Evolutionary conservation across 805 yeast species (phyloP).

Genomic region (Kockiozyma suomiensis): DNA sequence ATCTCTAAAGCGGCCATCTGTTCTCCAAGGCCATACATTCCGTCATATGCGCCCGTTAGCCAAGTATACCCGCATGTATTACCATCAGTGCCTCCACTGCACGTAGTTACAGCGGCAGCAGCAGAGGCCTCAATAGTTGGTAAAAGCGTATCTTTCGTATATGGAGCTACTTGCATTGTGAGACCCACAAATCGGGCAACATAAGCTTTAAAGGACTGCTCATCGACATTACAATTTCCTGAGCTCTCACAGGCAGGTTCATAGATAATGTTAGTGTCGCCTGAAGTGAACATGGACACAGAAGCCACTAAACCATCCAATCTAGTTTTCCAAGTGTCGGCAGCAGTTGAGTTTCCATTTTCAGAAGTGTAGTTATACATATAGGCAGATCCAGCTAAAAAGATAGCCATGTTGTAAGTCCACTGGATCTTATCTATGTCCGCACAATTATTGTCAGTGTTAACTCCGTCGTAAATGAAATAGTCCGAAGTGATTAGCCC

Average conservation of each 20-base stretch:
- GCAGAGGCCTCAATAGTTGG: constrained; percentile 56
- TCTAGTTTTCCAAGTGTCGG: constrained; percentile 56
- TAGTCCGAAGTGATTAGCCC: constrained; percentile 46
- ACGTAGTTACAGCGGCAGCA: constrained; percentile 71
- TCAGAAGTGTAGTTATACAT: constrained; percentile 65
- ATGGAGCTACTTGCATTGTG: constrained; percentile 63
- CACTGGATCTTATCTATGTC: constrained; percentile 59
- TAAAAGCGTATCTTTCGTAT: constrained; percentile 52
- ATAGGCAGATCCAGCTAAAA: constrained; percentile 70
- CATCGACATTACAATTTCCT: constrained; percentile 66
- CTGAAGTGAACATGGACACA: constrained; percentile 51
- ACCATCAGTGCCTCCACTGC: constrained; percentile 79
- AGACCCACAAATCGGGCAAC: constrained; percentile 66
- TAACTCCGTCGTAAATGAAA: constrained; percentile 73
- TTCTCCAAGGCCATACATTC: constrained; percentile 76
- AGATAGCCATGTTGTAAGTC: constrained; percentile 74
- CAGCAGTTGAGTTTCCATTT: constrained; percentile 32
- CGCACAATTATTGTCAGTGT: constrained; percentile 52
- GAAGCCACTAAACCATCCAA: constrained; percentile 54
- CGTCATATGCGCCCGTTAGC: constrained; percentile 65
- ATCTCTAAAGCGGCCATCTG: constrained; percentile 78
- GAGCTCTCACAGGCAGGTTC: constrained; percentile 72
- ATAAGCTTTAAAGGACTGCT: constrained; percentile 73
- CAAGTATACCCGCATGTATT: constrained; percentile 82
- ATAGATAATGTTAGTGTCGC: constrained; percentile 53